Evolutionary conservation across 331 rosid species (phyloP).

Genomic region (Saraca asoca): DNA sequence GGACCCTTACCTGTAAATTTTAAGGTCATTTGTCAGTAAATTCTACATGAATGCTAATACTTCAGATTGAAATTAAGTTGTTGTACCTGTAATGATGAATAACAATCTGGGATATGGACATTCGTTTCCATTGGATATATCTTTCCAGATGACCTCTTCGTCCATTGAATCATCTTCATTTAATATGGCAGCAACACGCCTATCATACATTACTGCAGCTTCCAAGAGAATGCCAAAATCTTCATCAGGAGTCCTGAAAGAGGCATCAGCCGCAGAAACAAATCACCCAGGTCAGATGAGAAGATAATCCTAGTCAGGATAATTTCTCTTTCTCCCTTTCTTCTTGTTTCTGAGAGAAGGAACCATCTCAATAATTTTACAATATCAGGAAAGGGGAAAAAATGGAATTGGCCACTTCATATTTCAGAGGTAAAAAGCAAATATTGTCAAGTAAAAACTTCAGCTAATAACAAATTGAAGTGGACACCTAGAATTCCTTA

Average conservation of each 20-base stretch:
- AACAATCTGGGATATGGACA: constrained; percentile 81
- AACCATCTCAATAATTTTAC: constrained; percentile 8
- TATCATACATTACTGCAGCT: constrained; percentile 97
- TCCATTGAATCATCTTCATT: constrained; percentile 79
- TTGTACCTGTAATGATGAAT: constrained; percentile 82
- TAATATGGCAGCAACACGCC: constrained; percentile 90
- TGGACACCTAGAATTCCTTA: no score
- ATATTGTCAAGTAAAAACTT: no score
- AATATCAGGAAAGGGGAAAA: not conserved
- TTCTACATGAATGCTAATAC: constrained; percentile 21
- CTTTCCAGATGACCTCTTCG: constrained; percentile 76
- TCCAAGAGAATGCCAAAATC: constrained; percentile 89
- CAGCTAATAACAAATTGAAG: no score
- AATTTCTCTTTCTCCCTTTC: not conserved
- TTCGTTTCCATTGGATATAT: constrained; percentile 60
- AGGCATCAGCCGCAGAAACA: constrained; percentile 33
- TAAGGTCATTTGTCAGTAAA: constrained; percentile 27
- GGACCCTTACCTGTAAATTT: constrained; percentile 83
- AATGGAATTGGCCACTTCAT: constrained; percentile 14
- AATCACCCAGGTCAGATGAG: constrained; percentile 19
- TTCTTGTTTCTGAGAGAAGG: not conserved
- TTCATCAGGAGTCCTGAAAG: constrained; percentile 88
- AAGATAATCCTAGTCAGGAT: not conserved
- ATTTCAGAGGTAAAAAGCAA: not conserved
- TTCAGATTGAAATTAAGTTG: constrained; percentile 9